Base-by-base conservation (phyloP, 345 rosid species). In the Ceriops tagal region DNA sequence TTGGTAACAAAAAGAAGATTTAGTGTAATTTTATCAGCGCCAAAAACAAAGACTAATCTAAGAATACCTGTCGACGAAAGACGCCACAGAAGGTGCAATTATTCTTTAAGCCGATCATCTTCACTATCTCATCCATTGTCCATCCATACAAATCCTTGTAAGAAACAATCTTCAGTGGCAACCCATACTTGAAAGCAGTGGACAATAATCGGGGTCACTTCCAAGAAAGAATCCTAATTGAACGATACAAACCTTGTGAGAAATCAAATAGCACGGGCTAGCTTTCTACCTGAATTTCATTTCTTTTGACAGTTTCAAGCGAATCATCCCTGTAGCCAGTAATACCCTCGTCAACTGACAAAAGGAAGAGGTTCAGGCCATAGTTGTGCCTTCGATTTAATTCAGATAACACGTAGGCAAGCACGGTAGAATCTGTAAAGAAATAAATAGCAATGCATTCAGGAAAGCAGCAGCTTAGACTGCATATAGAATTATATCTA, bases 101-200 rank as follows among this genome's bases (percentile, higher is more conserved):
- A 71, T 93, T 93, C 86, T 93, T 93, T 58, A 93, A 59, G 61
- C 97, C 97, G 20, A 93, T 93, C 89, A 89, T 85, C 82, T 88
- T 89, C 53, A 93, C 98, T 74, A 93, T 91, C 77, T 93, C 98
- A 61, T 93, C 98, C 98, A 91, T 93, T 1, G 98, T 93, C 98
- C 98, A 91, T 75, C 98, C 98, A 78, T 93, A 93, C 56, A 93
- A 81, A 77, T 93, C 97, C 86, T 91, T 91, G 86, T 93, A 93
- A 16, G 98, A 91, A 73, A 92, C 88, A 62, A 91, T 87, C 83
- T 88, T 80, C 27, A 93, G 84, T 6, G 98, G 97, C 73, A 93
- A 77, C 6, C 89, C 96, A 82, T 93, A 93, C 98, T 93, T 78
- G 39, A 43, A 32, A 66, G 1, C 37, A 62, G 37, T 16, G 59